Conservation (phyloP, 805 yeast species). For the Yarrowia divulgata region DNA sequence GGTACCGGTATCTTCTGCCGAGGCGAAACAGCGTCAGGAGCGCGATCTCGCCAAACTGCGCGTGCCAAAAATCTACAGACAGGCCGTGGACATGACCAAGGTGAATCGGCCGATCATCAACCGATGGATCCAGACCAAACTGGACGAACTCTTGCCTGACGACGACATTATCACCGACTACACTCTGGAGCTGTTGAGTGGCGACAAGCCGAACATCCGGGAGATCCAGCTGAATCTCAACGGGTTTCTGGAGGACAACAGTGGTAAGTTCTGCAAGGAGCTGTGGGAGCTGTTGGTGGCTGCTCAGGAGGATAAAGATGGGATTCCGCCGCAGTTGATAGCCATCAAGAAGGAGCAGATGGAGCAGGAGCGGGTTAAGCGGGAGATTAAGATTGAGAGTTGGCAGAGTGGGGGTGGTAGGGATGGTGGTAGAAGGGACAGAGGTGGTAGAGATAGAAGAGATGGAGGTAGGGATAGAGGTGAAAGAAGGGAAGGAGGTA, state of each 20-base stretch:
- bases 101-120: conserved; percentile 54
- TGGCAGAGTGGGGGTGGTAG: neutral
- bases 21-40: conserved; percentile 17
- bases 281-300: conserved; percentile 57
- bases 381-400: conserved; percentile 41
- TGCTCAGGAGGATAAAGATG: conserved; percentile 57
- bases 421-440: neutral
- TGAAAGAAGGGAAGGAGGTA: neutral
- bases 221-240: conserved; percentile 55
- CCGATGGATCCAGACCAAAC: conserved; percentile 52
- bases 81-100: conserved; percentile 52
- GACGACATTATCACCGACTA: conserved; percentile 61
- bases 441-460: conserved; percentile 59
- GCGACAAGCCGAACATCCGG: conserved; percentile 52
- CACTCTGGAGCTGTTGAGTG: conserved; percentile 54
- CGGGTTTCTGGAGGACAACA: conserved; percentile 56
- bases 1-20: conserved; percentile 11
- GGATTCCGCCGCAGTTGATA: conserved; percentile 54
- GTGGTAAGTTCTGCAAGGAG: conserved; percentile 53
- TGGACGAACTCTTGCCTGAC: conserved; percentile 55
- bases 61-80: conserved; percentile 48
- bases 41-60: conserved; percentile 40
- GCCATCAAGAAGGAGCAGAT: conserved; percentile 37
- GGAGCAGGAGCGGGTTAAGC: conserved; percentile 49
- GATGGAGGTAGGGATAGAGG: conserved; percentile 51